Base-by-base conservation (phyloP, 2,329 filamentous ascomycete genomes). In the Neoascochyta sp. region DNA sequence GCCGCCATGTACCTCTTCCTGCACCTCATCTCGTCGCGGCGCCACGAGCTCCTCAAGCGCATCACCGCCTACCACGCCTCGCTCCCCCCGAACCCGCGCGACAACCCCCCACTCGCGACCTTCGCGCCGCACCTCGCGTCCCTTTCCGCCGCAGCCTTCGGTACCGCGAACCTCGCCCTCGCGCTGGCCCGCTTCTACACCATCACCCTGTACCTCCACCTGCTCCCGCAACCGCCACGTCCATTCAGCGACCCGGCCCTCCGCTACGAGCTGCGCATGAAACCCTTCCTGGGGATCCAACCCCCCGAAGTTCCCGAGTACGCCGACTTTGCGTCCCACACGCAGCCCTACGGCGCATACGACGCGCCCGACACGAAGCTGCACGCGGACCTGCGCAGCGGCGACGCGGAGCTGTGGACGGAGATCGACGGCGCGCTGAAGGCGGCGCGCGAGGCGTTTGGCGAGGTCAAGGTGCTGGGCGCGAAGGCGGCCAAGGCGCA, bases 231-330 rank as follows among this genome's bases (percentile, higher is more conserved):
- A 0, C 10, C 75, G 70, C 4, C 60, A 62, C 67, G 77, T 1
- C 80, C 82, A 0, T 93, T 88, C 56, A 77, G 80, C 34, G 76
- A 74, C 10, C 75, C 83, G 34, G 63, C 70, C 17, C 66, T 88
- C 4, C 79, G 86, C 9, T 89, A 92, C 58, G 83, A 92, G 45
- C 66, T 93, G 7, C 83, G 89, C 36, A 92, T 94, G 86, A 85
- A 83, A 50, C 86, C 87, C 0, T 95, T 93, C 52, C 69, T 81
- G 1, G 59, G 68, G 6, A 74, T 94, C 33, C 73, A 75, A 7
- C 70, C 86, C 2, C 84, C 86, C 0, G 74, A 78, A 36, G 69
- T 86, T 9, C 79, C 84, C 0, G 65, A 75, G 0, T 83, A 76
- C 40, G 75, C 78, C 5, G 75, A 80, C 9, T 86, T 84, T 39